Percentiles rank a stretch among this genome's conserved stretches.
Evolutionary conservation across 2,329 filamentous ascomycete genomes (phyloP).

Genomic region (Phialocephala subalpina): DNA sequence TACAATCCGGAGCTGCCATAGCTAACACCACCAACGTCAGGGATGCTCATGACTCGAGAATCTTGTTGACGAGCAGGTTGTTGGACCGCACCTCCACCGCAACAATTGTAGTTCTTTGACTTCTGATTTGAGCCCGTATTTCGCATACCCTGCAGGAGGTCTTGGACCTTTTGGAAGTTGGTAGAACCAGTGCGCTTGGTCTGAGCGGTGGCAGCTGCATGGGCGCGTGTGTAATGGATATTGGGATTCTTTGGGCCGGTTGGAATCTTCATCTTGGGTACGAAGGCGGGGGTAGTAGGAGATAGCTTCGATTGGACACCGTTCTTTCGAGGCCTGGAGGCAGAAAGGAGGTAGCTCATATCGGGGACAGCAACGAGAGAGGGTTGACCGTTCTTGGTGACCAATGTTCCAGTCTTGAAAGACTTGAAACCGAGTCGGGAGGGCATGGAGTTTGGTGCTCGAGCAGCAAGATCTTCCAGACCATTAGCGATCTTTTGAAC

Average conservation of each 20-base stretch:
- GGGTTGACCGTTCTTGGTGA: conserved; percentile 20
- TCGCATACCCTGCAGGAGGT: conserved; percentile 13
- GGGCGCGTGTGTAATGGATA: background rate
- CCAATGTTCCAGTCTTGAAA: conserved; percentile 21
- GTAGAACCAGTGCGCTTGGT: background rate
- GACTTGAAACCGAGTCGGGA: conserved; percentile 20
- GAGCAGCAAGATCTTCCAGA: background rate
- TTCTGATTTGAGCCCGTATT: background rate
- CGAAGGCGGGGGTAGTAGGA: conserved; percentile 16
- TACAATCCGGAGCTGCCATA: background rate
- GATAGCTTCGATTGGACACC: conserved; percentile 3
- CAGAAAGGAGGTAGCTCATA: conserved; percentile 2
- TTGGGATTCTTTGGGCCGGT: conserved; percentile 7
- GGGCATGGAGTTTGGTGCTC: background rate
- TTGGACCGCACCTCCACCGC: background rate
- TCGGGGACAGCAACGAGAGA: background rate
- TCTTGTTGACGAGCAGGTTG: background rate
- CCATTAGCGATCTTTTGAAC: background rate
- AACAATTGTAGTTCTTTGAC: background rate
- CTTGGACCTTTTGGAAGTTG: conserved; percentile 7
- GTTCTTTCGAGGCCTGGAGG: background rate
- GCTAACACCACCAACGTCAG: background rate
- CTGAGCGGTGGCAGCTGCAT: background rate
- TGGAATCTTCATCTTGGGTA: conserved; percentile 8
- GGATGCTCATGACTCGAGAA: background rate